These are phyloP conservation scores for Tricholoma matsutake DNA, from an alignment of 768 basidiomycete genomes.

Conservation along the genomic window DNA sequence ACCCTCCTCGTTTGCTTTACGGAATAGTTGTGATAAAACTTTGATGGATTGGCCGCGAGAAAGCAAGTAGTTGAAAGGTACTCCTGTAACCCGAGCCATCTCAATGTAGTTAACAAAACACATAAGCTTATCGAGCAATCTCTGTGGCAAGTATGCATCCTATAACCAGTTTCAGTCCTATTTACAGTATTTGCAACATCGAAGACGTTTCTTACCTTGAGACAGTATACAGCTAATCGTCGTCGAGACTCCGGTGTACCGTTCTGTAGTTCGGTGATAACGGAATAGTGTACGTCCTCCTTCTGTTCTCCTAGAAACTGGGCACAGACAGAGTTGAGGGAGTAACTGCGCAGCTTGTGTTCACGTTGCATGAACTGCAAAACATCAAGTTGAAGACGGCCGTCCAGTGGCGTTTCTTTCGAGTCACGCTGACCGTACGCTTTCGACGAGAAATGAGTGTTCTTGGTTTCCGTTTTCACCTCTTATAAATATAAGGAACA, in stretches of 20 bases:
- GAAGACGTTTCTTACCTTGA: conserved; percentile 61
- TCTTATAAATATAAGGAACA: conserved; percentile 40
- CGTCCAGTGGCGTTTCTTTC: conserved; percentile 88
- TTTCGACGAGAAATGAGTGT: conserved; percentile 96
- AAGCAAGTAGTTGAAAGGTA: conserved; percentile 95
- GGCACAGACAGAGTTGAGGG: conserved; percentile 96
- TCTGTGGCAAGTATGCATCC: conserved; percentile 98
- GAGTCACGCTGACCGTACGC: conserved; percentile 97
- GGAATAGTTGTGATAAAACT: conserved; percentile 92
- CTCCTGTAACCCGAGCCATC: conserved; percentile 99
- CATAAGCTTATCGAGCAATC: conserved; percentile 96
- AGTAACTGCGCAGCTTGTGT: conserved; percentile 95
- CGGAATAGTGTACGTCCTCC: conserved; percentile 98
- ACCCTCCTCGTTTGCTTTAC: conserved; percentile 87
- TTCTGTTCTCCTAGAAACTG: conserved; percentile 99
- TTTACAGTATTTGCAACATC: neutral
- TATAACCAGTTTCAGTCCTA: conserved; percentile 24
- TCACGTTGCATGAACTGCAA: conserved; percentile 99
- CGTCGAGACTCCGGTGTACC: conserved; percentile 91
- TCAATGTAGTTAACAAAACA: conserved; percentile 98
- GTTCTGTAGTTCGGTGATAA: conserved; percentile 97
- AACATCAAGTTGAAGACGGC: conserved; percentile 92
- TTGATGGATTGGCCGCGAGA: conserved; percentile 98
- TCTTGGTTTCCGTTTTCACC: conserved; percentile 75
- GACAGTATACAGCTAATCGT: conserved; percentile 93